Evolutionary conservation across 345 rosid species (phyloP).

Genomic region (Odontarrhena argentea): DNA sequence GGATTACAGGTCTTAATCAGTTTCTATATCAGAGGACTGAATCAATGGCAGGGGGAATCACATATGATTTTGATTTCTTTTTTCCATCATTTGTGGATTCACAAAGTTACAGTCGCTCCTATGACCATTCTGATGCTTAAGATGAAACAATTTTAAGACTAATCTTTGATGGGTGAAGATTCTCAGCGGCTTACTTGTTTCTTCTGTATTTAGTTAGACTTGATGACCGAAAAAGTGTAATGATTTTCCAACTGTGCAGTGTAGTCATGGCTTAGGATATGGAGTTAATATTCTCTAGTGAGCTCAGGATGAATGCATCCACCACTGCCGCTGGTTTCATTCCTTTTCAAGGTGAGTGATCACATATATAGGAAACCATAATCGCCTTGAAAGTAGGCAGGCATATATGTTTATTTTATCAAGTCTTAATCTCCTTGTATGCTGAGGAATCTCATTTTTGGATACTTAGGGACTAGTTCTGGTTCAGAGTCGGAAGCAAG

Average conservation of each 20-base stretch:
- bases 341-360: conserved; percentile 63
- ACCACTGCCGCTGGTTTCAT: conserved; percentile 78
- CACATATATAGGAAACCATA: neutral
- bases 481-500: too few relatives aligned
- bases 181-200: conserved; percentile 6
- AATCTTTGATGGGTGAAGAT: too few relatives aligned
- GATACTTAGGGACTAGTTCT: too few relatives aligned
- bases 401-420: too few relatives aligned
- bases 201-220: neutral
- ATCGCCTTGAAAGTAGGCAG: conserved; percentile 12
- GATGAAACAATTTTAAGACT: neutral
- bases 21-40: conserved; percentile 2
- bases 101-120: neutral
- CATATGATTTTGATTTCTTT: neutral
- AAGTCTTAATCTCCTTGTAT: too few relatives aligned
- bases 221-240: neutral
- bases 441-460: too few relatives aligned
- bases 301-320: conserved; percentile 82
- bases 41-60: neutral
- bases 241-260: conserved; percentile 49
- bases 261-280: conserved; percentile 95
- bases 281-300: conserved; percentile 79
- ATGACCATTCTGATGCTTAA: neutral
- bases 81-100: conserved; percentile 6
- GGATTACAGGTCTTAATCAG: conserved; percentile 1